Evolutionary conservation across 1,139 yeast species (phyloP).

Genomic region (Saccharomyces hybrid): DNA sequence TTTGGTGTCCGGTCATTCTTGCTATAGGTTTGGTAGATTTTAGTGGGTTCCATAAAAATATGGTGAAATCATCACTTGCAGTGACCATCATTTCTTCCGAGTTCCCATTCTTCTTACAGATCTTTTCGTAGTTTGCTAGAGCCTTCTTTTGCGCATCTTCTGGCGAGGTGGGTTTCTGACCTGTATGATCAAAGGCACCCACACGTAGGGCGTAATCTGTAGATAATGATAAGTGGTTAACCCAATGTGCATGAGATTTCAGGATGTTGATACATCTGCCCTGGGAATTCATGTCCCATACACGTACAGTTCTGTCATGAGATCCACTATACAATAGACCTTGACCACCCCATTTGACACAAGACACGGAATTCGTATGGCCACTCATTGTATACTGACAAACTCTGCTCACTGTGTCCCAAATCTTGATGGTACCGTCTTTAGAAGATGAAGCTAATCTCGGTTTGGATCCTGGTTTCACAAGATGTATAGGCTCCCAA

Average conservation of each 20-base stretch:
- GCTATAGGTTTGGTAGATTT: conserved; percentile 74
- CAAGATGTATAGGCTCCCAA: conserved; percentile 92
- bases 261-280: conserved; percentile 77
- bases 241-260: conserved; percentile 95
- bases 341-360: conserved; percentile 94
- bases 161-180: conserved; percentile 40
- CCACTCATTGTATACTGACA: conserved; percentile 74
- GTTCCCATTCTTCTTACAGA: conserved; percentile 63
- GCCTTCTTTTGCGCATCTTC: conserved; percentile 58
- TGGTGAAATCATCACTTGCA: conserved; percentile 94
- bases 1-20: conserved; percentile 96
- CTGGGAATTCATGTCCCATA: conserved; percentile 71
- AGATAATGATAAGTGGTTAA: conserved; percentile 82
- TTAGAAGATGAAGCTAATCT: conserved; percentile 82
- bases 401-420: conserved; percentile 77
- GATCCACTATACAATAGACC: conserved; percentile 83
- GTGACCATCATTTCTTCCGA: conserved; percentile 79
- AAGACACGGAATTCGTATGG: conserved; percentile 80
- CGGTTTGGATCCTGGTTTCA: conserved; percentile 56
- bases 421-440: conserved; percentile 80
- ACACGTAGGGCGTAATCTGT: conserved; percentile 82
- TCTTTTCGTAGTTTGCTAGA: conserved; percentile 62
- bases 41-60: conserved; percentile 94
- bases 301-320: conserved; percentile 88
- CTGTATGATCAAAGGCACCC: conserved; percentile 72